phyloP scores from a whole-genome alignment of 148 eudicot species.

The Silene conica region DNA sequence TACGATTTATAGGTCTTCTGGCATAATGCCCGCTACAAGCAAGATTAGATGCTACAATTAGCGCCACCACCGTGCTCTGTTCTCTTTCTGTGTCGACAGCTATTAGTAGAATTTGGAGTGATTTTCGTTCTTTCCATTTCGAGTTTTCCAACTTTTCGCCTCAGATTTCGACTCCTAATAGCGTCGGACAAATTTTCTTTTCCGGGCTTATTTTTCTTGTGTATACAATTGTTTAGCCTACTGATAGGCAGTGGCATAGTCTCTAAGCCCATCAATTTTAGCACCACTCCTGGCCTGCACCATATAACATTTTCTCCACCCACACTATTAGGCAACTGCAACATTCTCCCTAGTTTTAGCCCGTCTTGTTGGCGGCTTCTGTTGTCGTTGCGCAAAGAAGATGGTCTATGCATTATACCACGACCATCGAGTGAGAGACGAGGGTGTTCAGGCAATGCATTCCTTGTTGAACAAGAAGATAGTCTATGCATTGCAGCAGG shows the following conservation, averaged over 20 bases:
- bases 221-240: slow-evolving; percentile 15
- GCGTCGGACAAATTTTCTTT: slow-evolving; percentile 32
- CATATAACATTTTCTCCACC: slow-evolving; percentile 82
- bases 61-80: not conserved
- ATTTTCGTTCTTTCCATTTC: slow-evolving; percentile 34
- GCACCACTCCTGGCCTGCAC: slow-evolving; percentile 87
- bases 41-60: not conserved
- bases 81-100: not conserved
- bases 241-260: slow-evolving; percentile 63
- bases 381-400: slow-evolving; percentile 41
- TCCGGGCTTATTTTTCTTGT: not conserved
- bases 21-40: not conserved
- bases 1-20: too few species aligned
- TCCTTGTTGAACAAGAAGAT: slow-evolving; percentile 47
- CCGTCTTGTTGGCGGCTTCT: slow-evolving; percentile 7
- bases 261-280: slow-evolving; percentile 81
- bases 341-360: slow-evolving; percentile 20
- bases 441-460: slow-evolving; percentile 77
- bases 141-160: slow-evolving; percentile 36
- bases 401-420: slow-evolving; percentile 60
- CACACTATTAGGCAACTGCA: slow-evolving; percentile 39
- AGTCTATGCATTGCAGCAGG: slow-evolving; percentile 21
- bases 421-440: slow-evolving; percentile 86
- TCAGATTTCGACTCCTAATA: slow-evolving; percentile 32
- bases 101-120: not conserved